Conservation (phyloP, 1,139 yeast species). For the Meyerozyma athensensis region DNA sequence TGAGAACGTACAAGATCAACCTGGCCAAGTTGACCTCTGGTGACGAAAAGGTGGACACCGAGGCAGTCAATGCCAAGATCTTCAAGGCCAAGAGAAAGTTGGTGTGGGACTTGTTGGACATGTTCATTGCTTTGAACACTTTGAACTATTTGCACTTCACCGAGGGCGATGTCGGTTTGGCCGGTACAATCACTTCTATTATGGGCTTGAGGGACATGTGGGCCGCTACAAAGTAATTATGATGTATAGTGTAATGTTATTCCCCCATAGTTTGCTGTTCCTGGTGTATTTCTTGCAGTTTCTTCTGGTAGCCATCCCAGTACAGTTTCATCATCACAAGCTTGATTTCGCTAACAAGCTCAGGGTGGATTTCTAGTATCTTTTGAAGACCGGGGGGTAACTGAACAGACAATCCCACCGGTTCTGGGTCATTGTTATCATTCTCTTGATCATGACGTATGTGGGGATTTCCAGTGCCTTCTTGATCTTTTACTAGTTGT, state of each 20-base stretch:
- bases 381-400: not conserved
- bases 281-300: not conserved
- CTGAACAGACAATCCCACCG: not conserved
- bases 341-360: not conserved
- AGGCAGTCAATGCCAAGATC: constrained; percentile 27
- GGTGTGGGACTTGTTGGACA: constrained; percentile 75
- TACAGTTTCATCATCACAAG: constrained; percentile 1
- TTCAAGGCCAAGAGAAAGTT: constrained; percentile 56
- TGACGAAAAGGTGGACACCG: constrained; percentile 31
- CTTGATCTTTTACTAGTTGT: no score
- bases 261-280: not conserved
- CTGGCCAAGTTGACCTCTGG: constrained; percentile 20
- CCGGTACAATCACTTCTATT: constrained; percentile 78
- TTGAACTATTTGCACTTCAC: constrained; percentile 57
- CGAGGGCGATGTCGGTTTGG: constrained; percentile 81
- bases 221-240: constrained; percentile 26
- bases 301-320: constrained; percentile 4
- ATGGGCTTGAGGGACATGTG: constrained; percentile 77
- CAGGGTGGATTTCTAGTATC: not conserved
- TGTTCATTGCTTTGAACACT: constrained; percentile 69
- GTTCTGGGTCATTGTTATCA: not conserved
- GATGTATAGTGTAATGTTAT: not conserved
- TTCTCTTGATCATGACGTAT: not conserved
- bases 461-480: no score
- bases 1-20: constrained; percentile 35